A percentile compares a stretch with the other conserved stretches of the same genome.
phyloP scores from a whole-genome alignment of 2,329 filamentous ascomycete genomes.

The Fusarium mundagurra region DNA sequence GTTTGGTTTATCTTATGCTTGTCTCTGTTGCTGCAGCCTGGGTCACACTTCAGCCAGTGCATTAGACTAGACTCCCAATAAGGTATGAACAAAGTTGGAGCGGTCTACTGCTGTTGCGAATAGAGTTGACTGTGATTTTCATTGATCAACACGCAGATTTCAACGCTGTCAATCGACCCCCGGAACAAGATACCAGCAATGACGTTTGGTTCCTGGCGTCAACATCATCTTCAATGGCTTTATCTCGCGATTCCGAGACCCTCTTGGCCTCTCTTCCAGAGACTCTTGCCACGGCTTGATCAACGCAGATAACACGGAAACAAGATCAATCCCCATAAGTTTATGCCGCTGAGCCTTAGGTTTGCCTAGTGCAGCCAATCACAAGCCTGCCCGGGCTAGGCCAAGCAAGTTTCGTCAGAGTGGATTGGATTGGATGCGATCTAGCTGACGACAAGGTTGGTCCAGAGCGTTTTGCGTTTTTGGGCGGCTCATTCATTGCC shows the following conservation, averaged over 20 bases:
- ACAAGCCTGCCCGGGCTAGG: slow-evolving; percentile 17
- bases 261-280: background rate
- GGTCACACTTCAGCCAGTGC: slow-evolving; percentile 8
- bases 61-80: slow-evolving; percentile 16
- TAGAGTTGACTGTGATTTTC: slow-evolving; percentile 18
- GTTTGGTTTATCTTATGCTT: slow-evolving; percentile 4
- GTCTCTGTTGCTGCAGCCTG: background rate
- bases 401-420: slow-evolving; percentile 26
- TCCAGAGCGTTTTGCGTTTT: slow-evolving; percentile 32
- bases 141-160: background rate
- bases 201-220: background rate
- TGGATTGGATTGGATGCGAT: slow-evolving; percentile 25
- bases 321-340: slow-evolving; percentile 20
- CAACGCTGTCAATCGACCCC: background rate
- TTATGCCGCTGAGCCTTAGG: slow-evolving; percentile 13
- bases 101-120: slow-evolving; percentile 14
- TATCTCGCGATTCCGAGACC: background rate
- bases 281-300: background rate
- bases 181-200: background rate
- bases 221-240: background rate
- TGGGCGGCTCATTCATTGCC: slow-evolving; percentile 5
- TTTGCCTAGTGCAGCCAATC: slow-evolving; percentile 20
- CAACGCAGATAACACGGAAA: slow-evolving; percentile 41
- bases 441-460: slow-evolving; percentile 30
- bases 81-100: slow-evolving; percentile 25